phyloP scores from a whole-genome alignment of 1,284 basidiomycete genomes.

The Farysia itapuensis region DNA sequence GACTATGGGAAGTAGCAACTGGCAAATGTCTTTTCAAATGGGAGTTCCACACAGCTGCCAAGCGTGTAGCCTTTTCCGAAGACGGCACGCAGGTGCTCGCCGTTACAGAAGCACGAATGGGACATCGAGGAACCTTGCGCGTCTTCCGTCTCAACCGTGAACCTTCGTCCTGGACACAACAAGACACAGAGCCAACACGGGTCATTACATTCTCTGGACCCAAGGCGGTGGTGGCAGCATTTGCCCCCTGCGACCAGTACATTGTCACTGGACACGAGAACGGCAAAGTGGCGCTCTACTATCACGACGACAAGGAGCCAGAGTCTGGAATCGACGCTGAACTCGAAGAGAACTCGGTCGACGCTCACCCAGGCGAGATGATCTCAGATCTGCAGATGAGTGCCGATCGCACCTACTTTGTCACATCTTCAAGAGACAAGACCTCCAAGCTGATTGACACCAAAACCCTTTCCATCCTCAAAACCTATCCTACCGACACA shows the following conservation, averaged over 20 bases:
- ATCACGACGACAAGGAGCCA: conserved; percentile 57
- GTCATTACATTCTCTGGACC: conserved; percentile 58
- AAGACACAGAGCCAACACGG: conserved; percentile 48
- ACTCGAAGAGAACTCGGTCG: conserved; percentile 74
- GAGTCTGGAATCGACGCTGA: conserved; percentile 70
- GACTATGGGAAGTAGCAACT: conserved; percentile 84
- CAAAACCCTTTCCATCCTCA: conserved; percentile 83
- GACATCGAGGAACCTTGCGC: conserved; percentile 69
- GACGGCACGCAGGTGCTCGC: conserved; percentile 71
- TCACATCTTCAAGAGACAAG: conserved; percentile 97
- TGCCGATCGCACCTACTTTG: conserved; percentile 87
- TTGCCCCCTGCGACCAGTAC: conserved; percentile 75
- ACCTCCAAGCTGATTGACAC: conserved; percentile 90
- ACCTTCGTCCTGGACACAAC: conserved; percentile 49
- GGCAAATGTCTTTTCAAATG: conserved; percentile 78
- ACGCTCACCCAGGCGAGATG: conserved; percentile 41
- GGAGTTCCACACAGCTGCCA: conserved; percentile 98
- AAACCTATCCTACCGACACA: conserved; percentile 90
- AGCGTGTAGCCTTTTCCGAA: conserved; percentile 84
- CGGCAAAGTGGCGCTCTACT: conserved; percentile 71
- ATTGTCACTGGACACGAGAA: conserved; percentile 95
- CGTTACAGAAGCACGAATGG: conserved; percentile 96
- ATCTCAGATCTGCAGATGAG: conserved; percentile 87
- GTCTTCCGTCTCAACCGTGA: conserved; percentile 74
- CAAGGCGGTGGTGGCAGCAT: conserved; percentile 93